Conservation (phyloP, 345 rosid species). For the Acer campestre region DNA sequence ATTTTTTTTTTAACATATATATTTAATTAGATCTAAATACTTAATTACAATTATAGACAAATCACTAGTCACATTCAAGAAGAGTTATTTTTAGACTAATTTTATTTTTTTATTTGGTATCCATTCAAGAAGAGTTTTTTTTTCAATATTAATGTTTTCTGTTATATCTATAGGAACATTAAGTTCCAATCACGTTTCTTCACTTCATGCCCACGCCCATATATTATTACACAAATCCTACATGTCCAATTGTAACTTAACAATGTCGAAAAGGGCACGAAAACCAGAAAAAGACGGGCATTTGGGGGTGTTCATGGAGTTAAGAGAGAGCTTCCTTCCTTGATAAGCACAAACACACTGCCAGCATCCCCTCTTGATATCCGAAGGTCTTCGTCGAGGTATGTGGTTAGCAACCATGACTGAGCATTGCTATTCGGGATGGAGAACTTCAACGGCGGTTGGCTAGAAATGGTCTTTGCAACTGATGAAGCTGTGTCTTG, state of each 20-base stretch:
- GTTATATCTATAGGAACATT: too few relatives aligned
- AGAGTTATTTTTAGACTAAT: too few relatives aligned
- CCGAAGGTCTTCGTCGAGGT: constrained; percentile 81
- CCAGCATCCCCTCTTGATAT: constrained; percentile 92
- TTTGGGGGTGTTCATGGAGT: constrained; percentile 29
- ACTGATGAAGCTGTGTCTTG: constrained; percentile 88
- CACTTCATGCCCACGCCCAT: too few relatives aligned
- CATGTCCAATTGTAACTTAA: neutral
- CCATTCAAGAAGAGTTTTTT: too few relatives aligned
- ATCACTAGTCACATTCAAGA: too few relatives aligned
- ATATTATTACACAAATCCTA: neutral
- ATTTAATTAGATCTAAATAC: too few relatives aligned
- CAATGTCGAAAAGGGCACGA: neutral
- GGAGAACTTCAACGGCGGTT: constrained; percentile 80
- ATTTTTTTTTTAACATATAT: too few relatives aligned
- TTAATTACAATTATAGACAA: too few relatives aligned
- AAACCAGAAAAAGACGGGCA: neutral
- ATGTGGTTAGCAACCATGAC: constrained; percentile 91
- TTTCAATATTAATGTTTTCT: too few relatives aligned
- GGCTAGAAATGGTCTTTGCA: constrained; percentile 85
- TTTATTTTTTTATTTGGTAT: too few relatives aligned
- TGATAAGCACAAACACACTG: constrained; percentile 80
- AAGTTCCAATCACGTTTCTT: too few relatives aligned
- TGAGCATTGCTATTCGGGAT: constrained; percentile 62
- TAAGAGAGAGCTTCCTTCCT: constrained; percentile 80